A percentile compares a stretch with the other conserved stretches of the same genome.
phyloP scores from a whole-genome alignment of 1,284 basidiomycete species.

The Laetiporus sulphureus region DNA sequence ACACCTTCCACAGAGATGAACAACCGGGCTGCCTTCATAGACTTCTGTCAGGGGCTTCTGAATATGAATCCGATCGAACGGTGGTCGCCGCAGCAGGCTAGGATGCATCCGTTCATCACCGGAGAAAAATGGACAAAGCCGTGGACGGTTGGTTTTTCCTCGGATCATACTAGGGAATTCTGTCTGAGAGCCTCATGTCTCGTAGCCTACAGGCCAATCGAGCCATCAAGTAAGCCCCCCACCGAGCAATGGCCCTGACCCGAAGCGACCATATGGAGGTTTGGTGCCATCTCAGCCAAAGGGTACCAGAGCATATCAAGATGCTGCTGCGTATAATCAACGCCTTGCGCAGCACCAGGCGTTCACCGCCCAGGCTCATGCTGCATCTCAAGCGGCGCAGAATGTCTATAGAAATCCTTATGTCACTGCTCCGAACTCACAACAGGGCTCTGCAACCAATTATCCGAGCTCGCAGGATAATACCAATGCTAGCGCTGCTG shows the following conservation, averaged over 20 bases:
- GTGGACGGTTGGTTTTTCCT: conserved; percentile 63
- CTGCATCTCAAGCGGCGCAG: conserved; percentile 57
- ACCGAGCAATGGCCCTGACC: conserved; percentile 38
- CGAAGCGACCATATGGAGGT: conserved; percentile 93
- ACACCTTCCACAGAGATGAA: conserved; percentile 76
- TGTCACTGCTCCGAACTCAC: conserved; percentile 39
- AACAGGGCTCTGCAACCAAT: conserved; percentile 21
- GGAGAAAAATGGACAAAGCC: conserved; percentile 92
- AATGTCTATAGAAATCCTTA: conserved; percentile 71
- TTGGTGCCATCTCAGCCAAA: conserved; percentile 77
- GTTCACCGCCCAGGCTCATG: conserved; percentile 80
- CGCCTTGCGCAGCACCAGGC: conserved; percentile 92
- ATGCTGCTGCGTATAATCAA: conserved; percentile 92
- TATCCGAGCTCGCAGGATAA: conserved; percentile 18
- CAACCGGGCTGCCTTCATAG: conserved; percentile 91
- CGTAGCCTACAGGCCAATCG: conserved; percentile 42
- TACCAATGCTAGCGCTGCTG: conserved; percentile 14
- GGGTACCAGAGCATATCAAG: conserved; percentile 81
- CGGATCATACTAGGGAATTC: conserved; percentile 2
- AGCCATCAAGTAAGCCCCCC: conserved; percentile 13
- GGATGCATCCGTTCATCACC: conserved; percentile 95
- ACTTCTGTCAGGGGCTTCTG: conserved; percentile 93
- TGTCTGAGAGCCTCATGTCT: too few species aligned
- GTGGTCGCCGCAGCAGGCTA: conserved; percentile 97
- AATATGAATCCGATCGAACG: conserved; percentile 92